Evolutionary conservation across 331 rosid genomes (phyloP).

Genomic region (Dryas integrifolia): DNA sequence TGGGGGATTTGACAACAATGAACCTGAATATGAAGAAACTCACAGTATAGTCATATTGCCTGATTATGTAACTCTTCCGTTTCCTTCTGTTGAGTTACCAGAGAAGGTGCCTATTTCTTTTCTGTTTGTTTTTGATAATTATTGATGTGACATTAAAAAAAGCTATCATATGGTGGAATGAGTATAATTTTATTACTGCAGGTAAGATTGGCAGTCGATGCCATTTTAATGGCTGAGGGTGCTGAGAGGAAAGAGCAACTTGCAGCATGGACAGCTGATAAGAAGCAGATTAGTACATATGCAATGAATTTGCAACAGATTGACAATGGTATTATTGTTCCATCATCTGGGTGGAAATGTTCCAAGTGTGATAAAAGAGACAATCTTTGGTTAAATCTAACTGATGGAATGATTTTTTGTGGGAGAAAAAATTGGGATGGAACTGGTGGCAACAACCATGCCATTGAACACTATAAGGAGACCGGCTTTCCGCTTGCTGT

Average conservation of each 20-base stretch:
- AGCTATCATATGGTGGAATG: not conserved
- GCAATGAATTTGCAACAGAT: conserved; percentile 70
- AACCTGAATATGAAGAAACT: conserved; percentile 66
- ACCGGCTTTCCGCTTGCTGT: conserved; percentile 90
- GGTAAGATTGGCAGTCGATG: conserved; percentile 96
- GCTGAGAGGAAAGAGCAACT: conserved; percentile 90
- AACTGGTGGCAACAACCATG: conserved; percentile 94
- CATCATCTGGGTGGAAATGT: conserved; percentile 94
- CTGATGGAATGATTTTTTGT: conserved; percentile 86
- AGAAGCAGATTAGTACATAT: conserved; percentile 55
- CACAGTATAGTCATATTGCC: conserved; percentile 70
- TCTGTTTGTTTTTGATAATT: not conserved
- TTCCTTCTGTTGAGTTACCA: conserved; percentile 94
- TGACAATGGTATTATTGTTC: conserved; percentile 72
- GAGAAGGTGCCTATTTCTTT: conserved; percentile 65
- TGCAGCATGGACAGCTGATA: conserved; percentile 92
- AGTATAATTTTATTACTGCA: conserved; percentile 28
- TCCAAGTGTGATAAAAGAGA: conserved; percentile 79
- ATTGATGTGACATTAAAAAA: not conserved
- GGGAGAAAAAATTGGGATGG: conserved; percentile 97
- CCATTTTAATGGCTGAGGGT: conserved; percentile 71
- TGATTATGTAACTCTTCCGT: conserved; percentile 70
- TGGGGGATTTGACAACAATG: conserved; percentile 90
- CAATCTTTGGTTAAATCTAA: conserved; percentile 90
- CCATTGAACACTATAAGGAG: conserved; percentile 74